Conservation (phyloP, 495 filamentous ascomycete species). For the Xylaria telfairii region DNA sequence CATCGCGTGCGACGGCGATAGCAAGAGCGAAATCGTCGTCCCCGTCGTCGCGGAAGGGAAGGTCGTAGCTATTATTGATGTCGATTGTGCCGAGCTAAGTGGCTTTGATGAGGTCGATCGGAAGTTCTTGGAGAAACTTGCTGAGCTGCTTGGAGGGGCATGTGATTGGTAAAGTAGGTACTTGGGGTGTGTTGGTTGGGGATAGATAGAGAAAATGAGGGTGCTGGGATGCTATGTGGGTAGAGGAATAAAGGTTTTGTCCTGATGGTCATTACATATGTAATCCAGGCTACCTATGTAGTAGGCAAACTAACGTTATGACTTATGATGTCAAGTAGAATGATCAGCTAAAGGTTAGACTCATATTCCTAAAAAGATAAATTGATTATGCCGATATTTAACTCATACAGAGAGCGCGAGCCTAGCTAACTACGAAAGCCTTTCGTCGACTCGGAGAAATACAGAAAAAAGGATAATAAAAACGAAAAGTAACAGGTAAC, state of each 20-base stretch:
- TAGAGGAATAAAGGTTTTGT: neutral
- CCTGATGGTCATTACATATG: neutral
- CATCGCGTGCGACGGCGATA: constrained; percentile 87
- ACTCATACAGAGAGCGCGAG: neutral
- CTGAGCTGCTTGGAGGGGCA: constrained; percentile 63
- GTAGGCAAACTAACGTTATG: neutral
- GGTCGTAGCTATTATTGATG: constrained; percentile 85
- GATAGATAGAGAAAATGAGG: neutral
- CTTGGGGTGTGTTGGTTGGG: neutral
- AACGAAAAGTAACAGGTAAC: too few species aligned
- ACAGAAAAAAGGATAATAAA: too few species aligned
- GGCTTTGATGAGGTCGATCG: constrained; percentile 83
- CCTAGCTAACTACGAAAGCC: neutral
- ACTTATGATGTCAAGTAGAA: neutral
- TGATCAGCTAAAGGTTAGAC: neutral
- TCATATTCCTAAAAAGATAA: neutral
- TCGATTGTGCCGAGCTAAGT: constrained; percentile 73
- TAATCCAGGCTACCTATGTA: neutral
- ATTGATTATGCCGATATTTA: neutral
- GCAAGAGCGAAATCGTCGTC: constrained; percentile 89
- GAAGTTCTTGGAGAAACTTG: constrained; percentile 72
- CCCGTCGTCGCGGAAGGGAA: constrained; percentile 66
- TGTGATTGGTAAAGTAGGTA: constrained; percentile 72
- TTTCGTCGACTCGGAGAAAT: too few species aligned
- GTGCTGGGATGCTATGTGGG: neutral